phyloP scores from a whole-genome alignment of 139 green algal species.

The Micractinium conductrix region DNA sequence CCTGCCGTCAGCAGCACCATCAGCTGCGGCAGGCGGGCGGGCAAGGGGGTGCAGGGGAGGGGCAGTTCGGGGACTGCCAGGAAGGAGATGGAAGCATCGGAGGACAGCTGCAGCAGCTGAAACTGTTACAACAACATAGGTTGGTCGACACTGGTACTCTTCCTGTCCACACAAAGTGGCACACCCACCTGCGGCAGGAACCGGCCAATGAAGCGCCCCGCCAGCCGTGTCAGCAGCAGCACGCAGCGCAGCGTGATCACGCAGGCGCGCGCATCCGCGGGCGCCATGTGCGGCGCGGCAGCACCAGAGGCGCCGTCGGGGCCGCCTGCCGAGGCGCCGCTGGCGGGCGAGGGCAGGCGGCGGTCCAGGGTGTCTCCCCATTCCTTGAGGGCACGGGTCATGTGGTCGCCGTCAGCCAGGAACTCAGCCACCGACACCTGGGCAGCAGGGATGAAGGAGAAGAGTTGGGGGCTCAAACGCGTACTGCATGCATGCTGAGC shows the following conservation, averaged over 20 bases:
- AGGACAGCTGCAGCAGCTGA: too few species aligned
- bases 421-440: slow-evolving; percentile 38
- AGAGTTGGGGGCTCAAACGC: too few species aligned
- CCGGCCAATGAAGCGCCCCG: slow-evolving; percentile 47
- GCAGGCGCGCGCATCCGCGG: slow-evolving; percentile 3
- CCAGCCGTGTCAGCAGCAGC: slow-evolving; percentile 51
- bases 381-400: slow-evolving; percentile 63
- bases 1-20: slow-evolving; percentile 59
- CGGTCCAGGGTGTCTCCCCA: slow-evolving; percentile 56
- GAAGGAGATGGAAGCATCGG: too few species aligned
- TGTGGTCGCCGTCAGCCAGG: slow-evolving; percentile 56
- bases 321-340: neutral
- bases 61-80: neutral
- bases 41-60: neutral
- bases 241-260: slow-evolving; percentile 51
- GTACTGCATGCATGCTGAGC: too few species aligned
- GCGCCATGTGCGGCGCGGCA: neutral
- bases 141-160: too few species aligned
- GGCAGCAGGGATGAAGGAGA: too few species aligned
- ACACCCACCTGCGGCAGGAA: slow-evolving; percentile 54
- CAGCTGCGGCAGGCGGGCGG: slow-evolving; percentile 24
- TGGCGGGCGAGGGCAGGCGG: neutral
- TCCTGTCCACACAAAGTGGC: neutral
- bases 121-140: too few species aligned
- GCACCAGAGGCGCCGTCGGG: neutral